Conservation (phyloP, 73 alveolate genomes). For the Uronychia setigera region DNA sequence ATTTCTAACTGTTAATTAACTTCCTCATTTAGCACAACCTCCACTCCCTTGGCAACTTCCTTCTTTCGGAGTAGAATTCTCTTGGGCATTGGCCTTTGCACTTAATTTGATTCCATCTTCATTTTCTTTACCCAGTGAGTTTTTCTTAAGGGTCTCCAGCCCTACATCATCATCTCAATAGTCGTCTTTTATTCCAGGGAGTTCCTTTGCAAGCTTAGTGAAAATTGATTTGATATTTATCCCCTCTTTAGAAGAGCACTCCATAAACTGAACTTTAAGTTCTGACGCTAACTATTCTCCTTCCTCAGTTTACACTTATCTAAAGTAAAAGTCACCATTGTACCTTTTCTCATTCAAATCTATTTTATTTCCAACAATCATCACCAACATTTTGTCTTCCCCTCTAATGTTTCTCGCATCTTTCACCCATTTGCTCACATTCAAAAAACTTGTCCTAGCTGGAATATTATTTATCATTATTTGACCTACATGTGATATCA, state of each 20-base stretch:
- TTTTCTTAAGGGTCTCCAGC: no score
- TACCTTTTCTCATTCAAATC: constrained; percentile 82
- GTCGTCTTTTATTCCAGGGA: neutral
- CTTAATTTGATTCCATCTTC: no score
- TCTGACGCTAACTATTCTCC: constrained; percentile 79
- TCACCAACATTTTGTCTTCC: constrained; percentile 82
- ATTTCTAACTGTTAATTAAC: no score
- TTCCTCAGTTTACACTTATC: constrained; percentile 66
- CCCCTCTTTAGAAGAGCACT: constrained; percentile 86
- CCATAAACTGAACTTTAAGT: constrained; percentile 77
- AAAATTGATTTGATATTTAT: constrained; percentile 73
- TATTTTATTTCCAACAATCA: constrained; percentile 92
- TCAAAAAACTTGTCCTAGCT: constrained; percentile 65
- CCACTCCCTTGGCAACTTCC: no score
- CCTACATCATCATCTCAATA: no score
- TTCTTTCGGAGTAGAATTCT: no score
- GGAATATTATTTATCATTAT: no score
- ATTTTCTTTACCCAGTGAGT: no score
- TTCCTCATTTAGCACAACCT: no score
- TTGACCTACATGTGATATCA: constrained; percentile 65
- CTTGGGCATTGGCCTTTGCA: no score
- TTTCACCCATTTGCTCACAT: constrained; percentile 84
- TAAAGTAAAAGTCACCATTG: no score
- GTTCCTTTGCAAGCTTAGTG: constrained; percentile 61
- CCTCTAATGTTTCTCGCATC: constrained; percentile 93